Evolutionary conservation across 2,329 filamentous ascomycete genomes (phyloP).

Genomic region (Podosphaera fusca): DNA sequence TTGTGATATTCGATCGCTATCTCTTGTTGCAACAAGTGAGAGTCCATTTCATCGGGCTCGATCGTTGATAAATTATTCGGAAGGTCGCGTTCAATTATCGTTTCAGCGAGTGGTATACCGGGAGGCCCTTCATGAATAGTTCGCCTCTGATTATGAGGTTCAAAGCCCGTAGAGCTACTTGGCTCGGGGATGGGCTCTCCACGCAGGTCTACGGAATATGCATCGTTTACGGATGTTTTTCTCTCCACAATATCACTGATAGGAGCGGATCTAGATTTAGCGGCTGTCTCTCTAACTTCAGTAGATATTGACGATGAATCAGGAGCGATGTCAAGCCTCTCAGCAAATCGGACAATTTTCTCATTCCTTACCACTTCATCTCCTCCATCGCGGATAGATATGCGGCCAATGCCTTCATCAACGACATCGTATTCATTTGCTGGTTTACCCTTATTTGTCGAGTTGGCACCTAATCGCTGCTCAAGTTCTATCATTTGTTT

Average conservation of each 20-base stretch:
- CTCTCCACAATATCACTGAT: slow-evolving; percentile 25
- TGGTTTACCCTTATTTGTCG: slow-evolving; percentile 32
- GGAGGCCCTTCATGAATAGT: slow-evolving; percentile 17
- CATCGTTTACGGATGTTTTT: slow-evolving; percentile 4
- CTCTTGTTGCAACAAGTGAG: slow-evolving; percentile 49
- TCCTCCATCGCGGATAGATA: slow-evolving; percentile 22
- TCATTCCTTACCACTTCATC: slow-evolving; percentile 7
- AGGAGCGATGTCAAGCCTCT: slow-evolving; percentile 46
- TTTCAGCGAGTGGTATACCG: slow-evolving; percentile 32
- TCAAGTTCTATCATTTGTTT: slow-evolving; percentile 72
- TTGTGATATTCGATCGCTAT: slow-evolving; percentile 66
- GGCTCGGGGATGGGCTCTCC: no score
- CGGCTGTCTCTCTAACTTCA: slow-evolving; percentile 5
- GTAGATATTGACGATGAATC: slow-evolving; percentile 13
- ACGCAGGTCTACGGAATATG: no score
- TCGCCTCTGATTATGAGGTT: slow-evolving; percentile 1
- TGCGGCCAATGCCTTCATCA: slow-evolving; percentile 33
- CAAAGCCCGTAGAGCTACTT: not conserved
- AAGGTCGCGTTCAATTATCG: slow-evolving; percentile 30
- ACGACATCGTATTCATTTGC: slow-evolving; percentile 13
- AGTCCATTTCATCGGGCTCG: slow-evolving; percentile 46
- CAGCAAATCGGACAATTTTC: slow-evolving; percentile 67
- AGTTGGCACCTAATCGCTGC: slow-evolving; percentile 40
- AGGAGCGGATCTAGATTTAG: slow-evolving; percentile 14
- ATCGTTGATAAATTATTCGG: slow-evolving; percentile 13